A percentile compares a stretch with the other conserved stretches of the same genome.
Conservation (phyloP, 331 rosid species). For the Cydonia oblonga region DNA sequence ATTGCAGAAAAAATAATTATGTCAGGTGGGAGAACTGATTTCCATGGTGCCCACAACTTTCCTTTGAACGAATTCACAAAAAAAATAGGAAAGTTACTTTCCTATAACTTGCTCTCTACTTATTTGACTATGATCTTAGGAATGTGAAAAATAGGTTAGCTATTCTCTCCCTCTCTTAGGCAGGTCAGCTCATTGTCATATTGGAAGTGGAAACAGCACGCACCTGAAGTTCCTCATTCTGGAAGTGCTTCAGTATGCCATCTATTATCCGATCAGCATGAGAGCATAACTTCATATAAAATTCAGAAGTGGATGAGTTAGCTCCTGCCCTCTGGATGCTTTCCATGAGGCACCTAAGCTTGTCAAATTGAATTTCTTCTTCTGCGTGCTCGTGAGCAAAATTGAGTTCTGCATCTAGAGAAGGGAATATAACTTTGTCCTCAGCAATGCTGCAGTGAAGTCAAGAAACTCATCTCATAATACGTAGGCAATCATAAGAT, state of each 20-base stretch:
- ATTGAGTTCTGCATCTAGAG: constrained; percentile 76
- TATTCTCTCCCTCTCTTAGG: background rate
- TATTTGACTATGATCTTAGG: background rate
- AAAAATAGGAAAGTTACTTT: no score
- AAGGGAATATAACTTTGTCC: constrained; percentile 87
- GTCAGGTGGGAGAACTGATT: no score
- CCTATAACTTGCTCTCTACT: no score
- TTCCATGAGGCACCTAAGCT: constrained; percentile 73
- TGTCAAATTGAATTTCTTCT: constrained; percentile 85
- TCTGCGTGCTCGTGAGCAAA: constrained; percentile 72
- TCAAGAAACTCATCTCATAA: constrained; percentile 1
- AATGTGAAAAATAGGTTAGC: background rate
- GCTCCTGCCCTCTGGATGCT: constrained; percentile 75
- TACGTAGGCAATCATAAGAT: background rate
- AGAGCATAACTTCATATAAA: constrained; percentile 63
- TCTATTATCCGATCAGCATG: constrained; percentile 89
- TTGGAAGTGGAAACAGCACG: constrained; percentile 4
- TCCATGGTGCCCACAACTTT: no score
- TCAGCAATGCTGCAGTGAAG: constrained; percentile 73
- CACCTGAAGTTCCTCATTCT: constrained; percentile 88
- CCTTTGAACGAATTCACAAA: no score
- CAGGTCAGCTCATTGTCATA: constrained; percentile 2
- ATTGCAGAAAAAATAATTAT: no score
- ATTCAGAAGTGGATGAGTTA: constrained; percentile 56
- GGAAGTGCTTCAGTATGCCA: constrained; percentile 71